Evolutionary conservation across 2,329 filamentous ascomycete genomes (phyloP).

Genomic region (Tympanopsis confertula): DNA sequence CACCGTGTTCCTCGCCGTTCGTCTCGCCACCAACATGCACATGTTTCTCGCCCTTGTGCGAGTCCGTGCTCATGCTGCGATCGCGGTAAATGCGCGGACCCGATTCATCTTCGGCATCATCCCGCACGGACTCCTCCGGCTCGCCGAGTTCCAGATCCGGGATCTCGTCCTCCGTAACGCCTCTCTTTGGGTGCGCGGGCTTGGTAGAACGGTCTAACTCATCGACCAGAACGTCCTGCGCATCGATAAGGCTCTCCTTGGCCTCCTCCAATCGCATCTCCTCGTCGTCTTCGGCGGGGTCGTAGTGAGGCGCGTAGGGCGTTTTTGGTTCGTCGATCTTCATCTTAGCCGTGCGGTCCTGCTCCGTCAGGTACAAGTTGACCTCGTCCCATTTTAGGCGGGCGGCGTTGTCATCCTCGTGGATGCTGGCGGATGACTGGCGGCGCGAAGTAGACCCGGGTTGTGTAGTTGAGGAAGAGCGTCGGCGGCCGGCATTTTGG

Average conservation of each 20-base stretch:
- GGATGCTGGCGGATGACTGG: conserved; percentile 39
- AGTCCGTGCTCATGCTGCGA: conserved; percentile 31
- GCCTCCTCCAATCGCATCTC: conserved; percentile 60
- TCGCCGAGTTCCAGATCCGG: conserved; percentile 86
- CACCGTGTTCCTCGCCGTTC: conserved; percentile 44
- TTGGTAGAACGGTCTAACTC: conserved; percentile 8
- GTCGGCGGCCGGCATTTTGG: conserved; percentile 79
- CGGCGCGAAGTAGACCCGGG: conserved; percentile 57
- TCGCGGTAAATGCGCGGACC: conserved; percentile 14
- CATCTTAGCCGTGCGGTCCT: conserved; percentile 91
- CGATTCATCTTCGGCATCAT: conserved; percentile 32
- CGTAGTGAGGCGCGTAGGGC: conserved; percentile 84
- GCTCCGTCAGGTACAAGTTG: conserved; percentile 92
- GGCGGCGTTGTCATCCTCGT: conserved; percentile 49
- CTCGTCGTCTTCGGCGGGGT: conserved; percentile 70
- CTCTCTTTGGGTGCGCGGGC: conserved; percentile 14
- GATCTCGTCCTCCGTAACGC: conserved; percentile 59
- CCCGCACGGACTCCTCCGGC: conserved; percentile 60
- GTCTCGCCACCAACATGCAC: conserved; percentile 65
- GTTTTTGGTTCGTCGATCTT: conserved; percentile 99
- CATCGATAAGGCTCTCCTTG: conserved; percentile 32
- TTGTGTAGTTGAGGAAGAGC: conserved; percentile 65
- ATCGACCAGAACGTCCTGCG: conserved; percentile 10
- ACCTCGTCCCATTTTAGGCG: conserved; percentile 97
- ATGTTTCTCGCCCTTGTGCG: conserved; percentile 43